Percentiles rank a stretch among this genome's conserved stretches.
Evolutionary conservation across 2,329 filamentous ascomycete species (phyloP).

Genomic region (Fusarium liriodendri): DNA sequence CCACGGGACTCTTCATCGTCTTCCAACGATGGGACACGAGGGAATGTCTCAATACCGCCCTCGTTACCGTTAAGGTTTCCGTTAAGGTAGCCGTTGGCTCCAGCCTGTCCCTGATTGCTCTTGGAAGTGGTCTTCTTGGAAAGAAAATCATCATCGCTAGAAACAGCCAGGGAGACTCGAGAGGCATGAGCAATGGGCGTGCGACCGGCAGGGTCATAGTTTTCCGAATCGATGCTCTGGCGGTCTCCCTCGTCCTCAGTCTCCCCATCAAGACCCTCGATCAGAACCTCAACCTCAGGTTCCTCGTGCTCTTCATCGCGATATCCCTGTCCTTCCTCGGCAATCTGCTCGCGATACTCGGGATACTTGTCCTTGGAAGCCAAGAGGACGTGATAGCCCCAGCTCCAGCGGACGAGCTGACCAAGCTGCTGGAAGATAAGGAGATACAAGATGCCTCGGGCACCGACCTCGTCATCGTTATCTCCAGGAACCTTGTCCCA

Average conservation of each 20-base stretch:
- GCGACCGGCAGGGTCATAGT: conserved; percentile 66
- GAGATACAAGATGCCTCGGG: conserved; percentile 93
- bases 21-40: conserved; percentile 60
- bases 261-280: conserved; percentile 51
- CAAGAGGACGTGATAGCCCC: conserved; percentile 96
- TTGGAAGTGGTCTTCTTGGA: conserved; percentile 47
- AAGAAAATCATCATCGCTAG: conserved; percentile 57
- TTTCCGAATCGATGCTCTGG: conserved; percentile 56
- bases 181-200: conserved; percentile 66
- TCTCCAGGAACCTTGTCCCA: conserved; percentile 93
- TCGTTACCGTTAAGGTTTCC: conserved; percentile 43
- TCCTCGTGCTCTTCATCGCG: conserved; percentile 58
- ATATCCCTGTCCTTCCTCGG: conserved; percentile 70
- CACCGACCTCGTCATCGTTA: conserved; percentile 94
- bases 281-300: conserved; percentile 58
- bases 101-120: conserved; percentile 39
- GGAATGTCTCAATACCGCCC: conserved; percentile 72
- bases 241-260: conserved; percentile 53
- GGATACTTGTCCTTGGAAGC: conserved; percentile 82
- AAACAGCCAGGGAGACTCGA: conserved; percentile 60
- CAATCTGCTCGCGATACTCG: conserved; percentile 67
- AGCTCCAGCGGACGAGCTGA: conserved; percentile 95
- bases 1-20: conserved; percentile 55
- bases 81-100: conserved; percentile 31
- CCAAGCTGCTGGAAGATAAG: conserved; percentile 98